phyloP scores from a whole-genome alignment of 768 basidiomycete species.

The Glaciozyma antarctica region DNA sequence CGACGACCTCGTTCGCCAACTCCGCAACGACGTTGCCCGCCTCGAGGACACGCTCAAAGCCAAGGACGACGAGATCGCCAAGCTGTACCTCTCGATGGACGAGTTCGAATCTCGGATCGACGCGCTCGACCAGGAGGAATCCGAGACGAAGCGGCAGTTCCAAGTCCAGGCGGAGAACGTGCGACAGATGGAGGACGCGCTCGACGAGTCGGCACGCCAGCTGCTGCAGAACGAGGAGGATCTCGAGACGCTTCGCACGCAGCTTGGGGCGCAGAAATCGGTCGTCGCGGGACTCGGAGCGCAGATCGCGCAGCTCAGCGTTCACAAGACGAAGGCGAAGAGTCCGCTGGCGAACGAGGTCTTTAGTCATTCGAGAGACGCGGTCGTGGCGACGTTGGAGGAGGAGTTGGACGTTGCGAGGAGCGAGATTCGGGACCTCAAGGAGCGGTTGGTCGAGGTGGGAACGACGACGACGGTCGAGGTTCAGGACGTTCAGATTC shows the following conservation, averaged over 20 bases:
- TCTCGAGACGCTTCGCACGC: slow-evolving; percentile 6
- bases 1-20: slow-evolving; percentile 11
- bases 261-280: slow-evolving; percentile 19
- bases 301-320: slow-evolving; percentile 24
- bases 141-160: slow-evolving; percentile 13
- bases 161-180: neutral
- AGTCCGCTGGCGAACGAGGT: slow-evolving; percentile 23
- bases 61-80: slow-evolving; percentile 9
- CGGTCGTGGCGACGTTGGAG: slow-evolving; percentile 45
- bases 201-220: slow-evolving; percentile 25
- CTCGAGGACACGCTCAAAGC: slow-evolving; percentile 1
- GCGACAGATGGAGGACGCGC: slow-evolving; percentile 25
- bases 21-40: neutral
- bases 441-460: slow-evolving; percentile 58
- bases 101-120: slow-evolving; percentile 19
- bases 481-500: slow-evolving; percentile 64
- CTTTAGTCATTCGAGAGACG: slow-evolving; percentile 17
- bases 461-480: slow-evolving; percentile 48
- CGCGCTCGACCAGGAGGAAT: slow-evolving; percentile 6
- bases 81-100: slow-evolving; percentile 8
- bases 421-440: slow-evolving; percentile 61
- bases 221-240: slow-evolving; percentile 25
- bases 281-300: slow-evolving; percentile 16
- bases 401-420: slow-evolving; percentile 67
- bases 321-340: slow-evolving; percentile 22